A percentile compares a stretch with the other conserved stretches of the same genome.
Conservation (phyloP, 805 yeast species). For the Pichia phayaonensis region DNA sequence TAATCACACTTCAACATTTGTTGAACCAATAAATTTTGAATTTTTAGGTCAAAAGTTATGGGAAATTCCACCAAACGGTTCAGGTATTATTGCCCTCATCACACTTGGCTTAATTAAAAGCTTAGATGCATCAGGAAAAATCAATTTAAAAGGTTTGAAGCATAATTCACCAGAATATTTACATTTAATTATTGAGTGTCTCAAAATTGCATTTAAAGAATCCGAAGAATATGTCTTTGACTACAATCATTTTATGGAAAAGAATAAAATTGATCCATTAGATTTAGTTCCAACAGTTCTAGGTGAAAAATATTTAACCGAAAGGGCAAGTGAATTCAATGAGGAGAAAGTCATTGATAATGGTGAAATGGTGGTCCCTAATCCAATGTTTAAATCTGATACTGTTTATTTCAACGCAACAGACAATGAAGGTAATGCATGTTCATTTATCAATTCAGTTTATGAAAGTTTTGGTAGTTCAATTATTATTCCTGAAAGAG, state of each 20-base stretch:
- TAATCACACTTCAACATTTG: constrained; percentile 51
- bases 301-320: constrained; percentile 39
- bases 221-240: constrained; percentile 70
- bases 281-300: constrained; percentile 35
- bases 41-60: constrained; percentile 51
- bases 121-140: constrained; percentile 36
- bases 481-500: constrained; percentile 54
- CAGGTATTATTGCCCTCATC: constrained; percentile 68
- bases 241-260: constrained; percentile 31
- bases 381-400: constrained; percentile 53
- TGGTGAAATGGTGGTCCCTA: constrained; percentile 34
- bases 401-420: constrained; percentile 63
- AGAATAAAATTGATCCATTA: constrained; percentile 11
- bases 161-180: constrained; percentile 69
- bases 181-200: constrained; percentile 61
- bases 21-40: constrained; percentile 53
- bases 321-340: constrained; percentile 42
- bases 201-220: constrained; percentile 66
- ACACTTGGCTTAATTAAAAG: constrained; percentile 60
- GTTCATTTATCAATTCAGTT: constrained; percentile 73
- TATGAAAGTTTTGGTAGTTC: constrained; percentile 65
- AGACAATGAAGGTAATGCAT: constrained; percentile 68
- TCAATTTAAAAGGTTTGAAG: constrained; percentile 36
- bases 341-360: constrained; percentile 35
- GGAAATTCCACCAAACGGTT: constrained; percentile 85